Base-by-base conservation (phyloP, 345 rosid genomes). In the Atalantia buxifolia region DNA sequence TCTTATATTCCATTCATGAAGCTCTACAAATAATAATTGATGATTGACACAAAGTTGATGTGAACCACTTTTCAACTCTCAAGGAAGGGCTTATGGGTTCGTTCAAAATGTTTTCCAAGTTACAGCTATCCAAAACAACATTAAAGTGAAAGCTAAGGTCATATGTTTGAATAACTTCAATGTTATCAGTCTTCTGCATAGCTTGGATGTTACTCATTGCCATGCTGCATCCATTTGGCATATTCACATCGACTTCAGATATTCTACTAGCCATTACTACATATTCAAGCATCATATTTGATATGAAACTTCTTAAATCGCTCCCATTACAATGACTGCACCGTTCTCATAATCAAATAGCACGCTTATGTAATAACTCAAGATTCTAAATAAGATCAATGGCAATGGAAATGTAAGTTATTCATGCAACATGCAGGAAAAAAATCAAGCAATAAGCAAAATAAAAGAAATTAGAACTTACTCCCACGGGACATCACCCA, bases 401-500 rank as follows among this genome's bases (percentile, higher is more conserved):
- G 25, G 1, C 40, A 75, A 57, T 33, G 24, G n/a, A 13, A 27
- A 19, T 61, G 48, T 35, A 50, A 38, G 36, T 28, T 12, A 42
- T 38, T 62, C 59, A 42, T 13, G 18, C 9, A 27, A 28, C 28
- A 9, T 24, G 65, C 25, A 13, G 27, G 67, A 60, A 70, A 22
- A 22, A 48, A 14, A 63, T 31, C 63, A 63, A 78, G 13, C 42
- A 45, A 50, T 18, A 62, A 16, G 12, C 27, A 22, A 59, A 61
- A 76, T 16, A 56, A 25, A 28, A 53, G 19, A 55, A 76, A 55
- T 66, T 33, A 40, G 70, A 74, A 84, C 93, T 88, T 88, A 91
- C 94, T 78, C 89, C 94, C 94, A 91, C 13, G 94, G 94, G 57
- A 91, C 92, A 84, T 91, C 94, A 30, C 94, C 92, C 21, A 91